A percentile compares a stretch with the other conserved stretches of the same genome.
Evolutionary conservation across 2,329 filamentous ascomycete genomes (phyloP).

Genomic region (Aspergillus cejpii): DNA sequence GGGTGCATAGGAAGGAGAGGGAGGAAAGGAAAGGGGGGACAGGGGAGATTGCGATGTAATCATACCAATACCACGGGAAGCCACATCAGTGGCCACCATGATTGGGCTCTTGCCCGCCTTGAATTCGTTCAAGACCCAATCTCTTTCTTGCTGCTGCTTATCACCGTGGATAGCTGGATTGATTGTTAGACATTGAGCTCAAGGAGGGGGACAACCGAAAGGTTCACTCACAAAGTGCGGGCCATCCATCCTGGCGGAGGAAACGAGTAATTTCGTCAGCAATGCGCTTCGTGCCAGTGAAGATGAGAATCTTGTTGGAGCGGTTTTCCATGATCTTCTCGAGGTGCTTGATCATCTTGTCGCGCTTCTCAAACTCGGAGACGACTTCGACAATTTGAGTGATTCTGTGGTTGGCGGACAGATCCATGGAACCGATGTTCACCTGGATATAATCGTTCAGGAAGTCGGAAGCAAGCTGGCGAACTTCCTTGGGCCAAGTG

Average conservation of each 20-base stretch:
- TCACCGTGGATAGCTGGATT: constrained; percentile 85
- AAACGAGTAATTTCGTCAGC: constrained; percentile 97
- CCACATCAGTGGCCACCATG: constrained; percentile 99
- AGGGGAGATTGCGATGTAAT: constrained; percentile 55
- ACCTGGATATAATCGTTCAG: constrained; percentile 96
- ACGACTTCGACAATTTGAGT: constrained; percentile 97
- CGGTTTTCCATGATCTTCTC: constrained; percentile 98
- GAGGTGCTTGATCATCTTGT: constrained; percentile 92
- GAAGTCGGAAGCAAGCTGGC: constrained; percentile 83
- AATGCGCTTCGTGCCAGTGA: constrained; percentile 79
- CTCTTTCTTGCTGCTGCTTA: constrained; percentile 98
- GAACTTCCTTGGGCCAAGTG: constrained; percentile 98
- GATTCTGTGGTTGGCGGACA: constrained; percentile 95
- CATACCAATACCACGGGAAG: constrained; percentile 99
- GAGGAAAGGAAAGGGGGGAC: constrained; percentile 19
- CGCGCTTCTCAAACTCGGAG: constrained; percentile 94
- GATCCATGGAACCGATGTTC: constrained; percentile 93
- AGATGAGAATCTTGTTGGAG: constrained; percentile 90
- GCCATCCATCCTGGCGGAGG: constrained; percentile 96
- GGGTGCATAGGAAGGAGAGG: constrained; percentile 29
- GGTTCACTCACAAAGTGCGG: constrained; percentile 71
- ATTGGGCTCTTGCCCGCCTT: constrained; percentile 99
- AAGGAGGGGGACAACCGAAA: constrained; percentile 20
- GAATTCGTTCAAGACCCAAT: constrained; percentile 99
- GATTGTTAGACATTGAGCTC: constrained; percentile 33